Evolutionary conservation across 2,329 filamentous ascomycete genomes (phyloP).

Genomic region (Clathrospora elynae): DNA sequence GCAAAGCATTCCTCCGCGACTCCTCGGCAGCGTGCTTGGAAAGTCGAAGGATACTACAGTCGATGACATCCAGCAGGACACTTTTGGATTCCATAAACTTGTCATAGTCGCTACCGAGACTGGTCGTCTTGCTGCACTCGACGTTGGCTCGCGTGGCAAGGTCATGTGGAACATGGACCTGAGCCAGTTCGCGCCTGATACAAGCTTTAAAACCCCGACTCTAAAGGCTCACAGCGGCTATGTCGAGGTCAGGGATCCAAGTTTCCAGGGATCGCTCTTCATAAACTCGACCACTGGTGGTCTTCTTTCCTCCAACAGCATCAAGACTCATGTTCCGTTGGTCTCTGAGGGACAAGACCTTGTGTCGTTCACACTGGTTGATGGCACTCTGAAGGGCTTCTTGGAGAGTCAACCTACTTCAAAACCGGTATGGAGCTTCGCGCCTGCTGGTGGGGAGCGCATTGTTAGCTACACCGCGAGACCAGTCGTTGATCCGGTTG

Average conservation of each 20-base stretch:
- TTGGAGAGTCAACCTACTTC: slow-evolving; percentile 28
- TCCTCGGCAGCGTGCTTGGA: slow-evolving; percentile 61
- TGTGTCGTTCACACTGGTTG: slow-evolving; percentile 40
- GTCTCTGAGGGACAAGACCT: slow-evolving; percentile 29
- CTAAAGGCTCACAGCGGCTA: slow-evolving; percentile 42
- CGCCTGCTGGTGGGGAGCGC: slow-evolving; percentile 67
- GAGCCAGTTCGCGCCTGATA: slow-evolving; percentile 60
- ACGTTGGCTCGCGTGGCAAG: slow-evolving; percentile 73
- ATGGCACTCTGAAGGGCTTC: slow-evolving; percentile 43
- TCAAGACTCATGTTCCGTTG: slow-evolving; percentile 17
- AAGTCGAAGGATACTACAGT: slow-evolving; percentile 64
- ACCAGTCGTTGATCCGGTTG: slow-evolving; percentile 80
- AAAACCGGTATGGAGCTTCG: slow-evolving; percentile 70
- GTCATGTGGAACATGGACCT: slow-evolving; percentile 77
- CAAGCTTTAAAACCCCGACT: slow-evolving; percentile 66
- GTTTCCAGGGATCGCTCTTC: slow-evolving; percentile 30
- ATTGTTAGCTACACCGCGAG: slow-evolving; percentile 71
- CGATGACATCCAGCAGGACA: slow-evolving; percentile 65
- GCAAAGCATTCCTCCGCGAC: slow-evolving; percentile 67
- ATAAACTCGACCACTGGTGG: slow-evolving; percentile 45
- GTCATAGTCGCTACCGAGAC: slow-evolving; percentile 78
- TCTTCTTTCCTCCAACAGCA: slow-evolving; percentile 26
- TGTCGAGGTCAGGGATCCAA: slow-evolving; percentile 39
- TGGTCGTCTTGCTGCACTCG: slow-evolving; percentile 79
- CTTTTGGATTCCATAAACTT: slow-evolving; percentile 88